Percentiles rank a stretch among this genome's conserved stretches.
Conservation (phyloP, 2,329 filamentous ascomycete genomes). For the Claviceps pazoutovae region DNA sequence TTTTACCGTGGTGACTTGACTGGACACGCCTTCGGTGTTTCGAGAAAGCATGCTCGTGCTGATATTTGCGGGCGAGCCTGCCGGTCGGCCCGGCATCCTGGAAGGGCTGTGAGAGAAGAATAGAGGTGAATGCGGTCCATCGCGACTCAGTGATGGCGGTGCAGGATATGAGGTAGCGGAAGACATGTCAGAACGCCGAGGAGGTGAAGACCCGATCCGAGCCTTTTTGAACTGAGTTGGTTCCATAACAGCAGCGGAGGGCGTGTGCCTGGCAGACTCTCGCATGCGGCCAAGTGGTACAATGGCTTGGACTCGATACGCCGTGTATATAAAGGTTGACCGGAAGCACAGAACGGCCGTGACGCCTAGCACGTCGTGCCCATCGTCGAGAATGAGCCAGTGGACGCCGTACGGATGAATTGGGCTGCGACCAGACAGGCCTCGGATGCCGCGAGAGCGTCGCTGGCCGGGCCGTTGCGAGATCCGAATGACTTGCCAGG, state of each 20-base stretch:
- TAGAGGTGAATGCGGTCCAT: slow-evolving; percentile 33
- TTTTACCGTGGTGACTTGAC: slow-evolving; percentile 38
- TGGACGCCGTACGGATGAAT: slow-evolving; percentile 7
- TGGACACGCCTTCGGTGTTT: slow-evolving; percentile 28
- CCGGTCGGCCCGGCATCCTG: slow-evolving; percentile 22
- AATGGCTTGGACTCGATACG: too few species aligned
- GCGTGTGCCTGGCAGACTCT: slow-evolving; percentile 10
- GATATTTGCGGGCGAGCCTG: slow-evolving; percentile 26
- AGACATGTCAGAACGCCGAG: slow-evolving; percentile 30
- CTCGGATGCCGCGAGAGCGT: slow-evolving; percentile 2
- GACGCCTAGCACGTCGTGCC: slow-evolving; percentile 7
- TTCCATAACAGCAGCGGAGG: slow-evolving; percentile 17
- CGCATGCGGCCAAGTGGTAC: slow-evolving; percentile 7
- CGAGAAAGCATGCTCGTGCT: slow-evolving; percentile 33
- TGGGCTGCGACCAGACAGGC: slow-evolving; percentile 1
- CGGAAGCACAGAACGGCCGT: slow-evolving; percentile 7
- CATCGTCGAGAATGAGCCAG: slow-evolving; percentile 6
- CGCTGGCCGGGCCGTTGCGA: slow-evolving; percentile 1
- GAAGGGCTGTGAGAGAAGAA: slow-evolving; percentile 36
- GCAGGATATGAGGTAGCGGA: slow-evolving; percentile 12
- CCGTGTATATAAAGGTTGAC: background rate
- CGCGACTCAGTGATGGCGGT: slow-evolving; percentile 11
- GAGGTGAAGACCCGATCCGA: slow-evolving; percentile 31
- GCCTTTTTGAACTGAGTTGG: slow-evolving; percentile 31
- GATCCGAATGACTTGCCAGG: background rate